Conservation (phyloP, 225 moss, liverwort and hornwort genomes). For the Polytrichum formosum region DNA sequence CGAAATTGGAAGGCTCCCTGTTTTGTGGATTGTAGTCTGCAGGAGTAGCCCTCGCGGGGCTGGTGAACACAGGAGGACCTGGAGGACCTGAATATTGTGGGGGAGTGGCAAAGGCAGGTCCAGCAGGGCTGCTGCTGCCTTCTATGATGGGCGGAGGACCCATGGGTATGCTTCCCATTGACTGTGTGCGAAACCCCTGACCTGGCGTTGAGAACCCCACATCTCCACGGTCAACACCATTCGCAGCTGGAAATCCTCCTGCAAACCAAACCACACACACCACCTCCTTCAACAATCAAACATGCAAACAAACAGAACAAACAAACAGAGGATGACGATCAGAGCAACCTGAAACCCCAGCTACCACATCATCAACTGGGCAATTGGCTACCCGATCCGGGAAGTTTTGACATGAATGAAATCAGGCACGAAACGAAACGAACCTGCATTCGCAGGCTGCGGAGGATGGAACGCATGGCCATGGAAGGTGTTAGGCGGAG, state of each 20-base stretch:
- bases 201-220: constrained; percentile 21
- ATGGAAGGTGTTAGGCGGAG: constrained; percentile 24
- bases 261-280: constrained; percentile 11
- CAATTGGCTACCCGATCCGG: constrained; percentile 6
- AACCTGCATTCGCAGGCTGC: constrained; percentile 36
- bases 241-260: constrained; percentile 35
- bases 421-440: background rate
- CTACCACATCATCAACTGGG: constrained; percentile 9
- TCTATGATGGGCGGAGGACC: constrained; percentile 44
- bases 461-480: constrained; percentile 16
- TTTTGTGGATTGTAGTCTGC: constrained; percentile 49
- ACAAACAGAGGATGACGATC: background rate
- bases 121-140: constrained; percentile 7
- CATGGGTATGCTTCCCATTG: constrained; percentile 57
- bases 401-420: no score
- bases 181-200: constrained; percentile 29
- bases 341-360: background rate
- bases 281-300: constrained; percentile 1
- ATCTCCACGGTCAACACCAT: constrained; percentile 17
- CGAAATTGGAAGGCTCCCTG: constrained; percentile 57
- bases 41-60: constrained; percentile 53
- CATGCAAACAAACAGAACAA: background rate
- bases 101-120: constrained; percentile 33
- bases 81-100: constrained; percentile 45
- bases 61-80: constrained; percentile 61